Base-by-base conservation (phyloP, 208 protist genomes). In the Crithidia expoeki region DNA sequence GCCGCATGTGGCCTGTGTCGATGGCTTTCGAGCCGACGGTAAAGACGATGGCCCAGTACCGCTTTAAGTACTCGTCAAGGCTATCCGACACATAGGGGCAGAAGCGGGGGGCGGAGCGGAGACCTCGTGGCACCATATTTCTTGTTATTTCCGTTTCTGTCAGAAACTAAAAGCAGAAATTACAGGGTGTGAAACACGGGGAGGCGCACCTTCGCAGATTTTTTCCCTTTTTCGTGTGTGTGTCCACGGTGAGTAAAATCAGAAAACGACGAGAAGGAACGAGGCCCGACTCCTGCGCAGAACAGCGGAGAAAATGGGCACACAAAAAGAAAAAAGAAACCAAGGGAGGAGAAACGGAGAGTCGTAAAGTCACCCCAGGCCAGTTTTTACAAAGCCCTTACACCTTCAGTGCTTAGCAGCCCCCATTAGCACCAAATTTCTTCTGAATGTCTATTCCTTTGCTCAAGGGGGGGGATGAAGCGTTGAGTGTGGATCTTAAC, bases 11-110 rank as follows among this genome's bases (percentile, higher is more conserved):
- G 0, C 86, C 88, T 21, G 89, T 94, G 33, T 94, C 88, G 23
- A 94, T 81, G 17, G 86, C 76, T 38, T 84, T 76, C 2, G 88
- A 76, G 14, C 80, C 84, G 17, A 93, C 76, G 4, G 92, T 94
- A 71, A 96, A 94, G 47, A 93, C 84, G 10, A 96, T 62, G 0
- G 89, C 85, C 89, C 92, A 96, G 60, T 94, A 96, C 21, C 76
- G 83, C 30, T 68, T 64, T n/a, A 94, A 51, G 69, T 94, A 94
- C 16, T 82, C 84, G 27, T 86, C 80, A 14, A 96, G 71, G 38
- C 40, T 61, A 32, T 57, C 46, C 0, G 87, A 89, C 16, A 94
- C 25, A 64, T 94, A 96, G 6, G 92, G 89, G 6, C 62, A 71
- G 58, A 88, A 86, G 36, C 72, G 74, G 21, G 11, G 44, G 0